Percentiles rank a stretch among this genome's conserved stretches.
Conservation (phyloP, 352 stramenopile species). For the Globisporangium parvum region DNA sequence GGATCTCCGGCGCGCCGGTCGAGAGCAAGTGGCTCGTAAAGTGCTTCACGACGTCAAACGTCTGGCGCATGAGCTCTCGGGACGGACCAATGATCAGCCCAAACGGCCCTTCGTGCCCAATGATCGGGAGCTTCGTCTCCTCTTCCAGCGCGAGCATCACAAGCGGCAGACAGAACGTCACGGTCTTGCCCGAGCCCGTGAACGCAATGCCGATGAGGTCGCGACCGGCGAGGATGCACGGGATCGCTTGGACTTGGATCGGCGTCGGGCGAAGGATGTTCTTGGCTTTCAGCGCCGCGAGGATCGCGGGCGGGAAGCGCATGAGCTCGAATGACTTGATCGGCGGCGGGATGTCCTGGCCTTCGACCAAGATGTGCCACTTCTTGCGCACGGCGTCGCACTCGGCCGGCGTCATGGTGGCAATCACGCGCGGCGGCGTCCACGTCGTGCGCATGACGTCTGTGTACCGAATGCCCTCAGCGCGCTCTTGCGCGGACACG, state of each 20-base stretch:
- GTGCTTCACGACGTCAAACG: slow-evolving; percentile 95
- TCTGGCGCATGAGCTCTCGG: slow-evolving; percentile 97
- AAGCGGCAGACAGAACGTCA: slow-evolving; percentile 96
- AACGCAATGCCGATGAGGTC: slow-evolving; percentile 99
- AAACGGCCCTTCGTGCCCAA: slow-evolving; percentile 94
- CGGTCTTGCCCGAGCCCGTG: slow-evolving; percentile 98
- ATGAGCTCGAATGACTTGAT: slow-evolving; percentile 98
- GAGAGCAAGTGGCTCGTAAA: slow-evolving; percentile 84
- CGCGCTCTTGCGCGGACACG: slow-evolving; percentile 89
- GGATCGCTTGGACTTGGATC: slow-evolving; percentile 98
- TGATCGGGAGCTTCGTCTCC: slow-evolving; percentile 92
- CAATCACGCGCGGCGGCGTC: slow-evolving; percentile 84
- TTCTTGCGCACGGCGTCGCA: slow-evolving; percentile 94
- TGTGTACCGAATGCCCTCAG: slow-evolving; percentile 90
- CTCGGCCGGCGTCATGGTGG: slow-evolving; percentile 78
- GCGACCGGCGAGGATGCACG: slow-evolving; percentile 93
- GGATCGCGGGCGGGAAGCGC: slow-evolving; percentile 93
- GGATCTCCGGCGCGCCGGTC: slow-evolving; percentile 76
- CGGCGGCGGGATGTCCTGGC: slow-evolving; percentile 92
- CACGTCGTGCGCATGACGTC: slow-evolving; percentile 89
- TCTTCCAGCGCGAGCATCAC: slow-evolving; percentile 97
- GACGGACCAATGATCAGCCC: slow-evolving; percentile 96
- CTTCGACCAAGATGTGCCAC: slow-evolving; percentile 97
- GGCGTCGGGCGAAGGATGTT: slow-evolving; percentile 96
- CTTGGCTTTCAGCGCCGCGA: slow-evolving; percentile 91